These are phyloP conservation scores for Rhododendron ferrugineum DNA, from an alignment of 148 eudicot species.

Conservation along the genomic window DNA sequence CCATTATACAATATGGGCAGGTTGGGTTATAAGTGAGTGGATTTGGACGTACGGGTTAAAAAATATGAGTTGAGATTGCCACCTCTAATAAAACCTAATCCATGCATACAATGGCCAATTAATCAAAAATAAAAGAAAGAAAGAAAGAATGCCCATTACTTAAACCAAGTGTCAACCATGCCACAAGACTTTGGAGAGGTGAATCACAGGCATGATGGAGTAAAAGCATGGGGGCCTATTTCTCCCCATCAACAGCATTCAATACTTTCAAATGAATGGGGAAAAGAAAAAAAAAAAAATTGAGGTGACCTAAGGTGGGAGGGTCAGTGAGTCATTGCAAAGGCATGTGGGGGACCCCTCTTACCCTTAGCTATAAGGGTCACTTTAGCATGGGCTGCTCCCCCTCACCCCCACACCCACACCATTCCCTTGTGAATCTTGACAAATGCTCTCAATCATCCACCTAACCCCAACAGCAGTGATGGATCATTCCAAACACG, in stretches of 20 bases:
- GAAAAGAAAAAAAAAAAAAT: not conserved
- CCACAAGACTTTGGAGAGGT: not conserved
- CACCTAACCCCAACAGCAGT: slow-evolving; percentile 8
- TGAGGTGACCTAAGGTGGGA: not conserved
- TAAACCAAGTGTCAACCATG: not conserved
- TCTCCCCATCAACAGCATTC: slow-evolving; percentile 1
- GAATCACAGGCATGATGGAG: slow-evolving; percentile 18
- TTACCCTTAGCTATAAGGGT: slow-evolving; percentile 9
- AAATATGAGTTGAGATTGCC: too few species aligned
- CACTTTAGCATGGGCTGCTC: slow-evolving; percentile 29
- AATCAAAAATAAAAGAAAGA: too few species aligned
- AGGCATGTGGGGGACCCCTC: slow-evolving; percentile 23
- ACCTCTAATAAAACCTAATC: too few species aligned
- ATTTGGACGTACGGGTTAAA: too few species aligned
- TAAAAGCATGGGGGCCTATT: not conserved
- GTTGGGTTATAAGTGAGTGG: too few species aligned
- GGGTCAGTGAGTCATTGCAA: slow-evolving; percentile 23
- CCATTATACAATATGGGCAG: too few species aligned
- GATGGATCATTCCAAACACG: slow-evolving; percentile 17
- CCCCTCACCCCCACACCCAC: slow-evolving; percentile 20
- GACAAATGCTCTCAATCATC: not conserved
- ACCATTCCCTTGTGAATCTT: slow-evolving; percentile 18
- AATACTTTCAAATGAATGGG: not conserved
- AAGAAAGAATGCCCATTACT: not conserved
- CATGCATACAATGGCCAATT: too few species aligned